Base-by-base conservation (phyloP, 2,329 filamentous ascomycete species). In the Fusarium euwallaceae region DNA sequence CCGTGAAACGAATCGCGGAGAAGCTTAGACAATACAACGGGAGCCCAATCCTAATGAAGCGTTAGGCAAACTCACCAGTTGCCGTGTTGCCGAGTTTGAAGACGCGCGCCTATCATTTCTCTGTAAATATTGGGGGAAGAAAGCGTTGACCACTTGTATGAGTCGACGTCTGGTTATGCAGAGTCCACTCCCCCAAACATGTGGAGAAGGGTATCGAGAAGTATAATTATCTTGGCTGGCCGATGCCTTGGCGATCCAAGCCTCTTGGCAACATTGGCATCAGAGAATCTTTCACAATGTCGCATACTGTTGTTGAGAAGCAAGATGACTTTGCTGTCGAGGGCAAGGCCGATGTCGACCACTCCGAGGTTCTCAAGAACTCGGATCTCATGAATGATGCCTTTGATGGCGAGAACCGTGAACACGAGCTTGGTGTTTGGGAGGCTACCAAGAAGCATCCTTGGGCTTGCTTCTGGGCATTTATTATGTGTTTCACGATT, bases 401-500 rank as follows among this genome's bases (percentile, higher is more conserved):
- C 48, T 65, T 76, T 34, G 69, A 74, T 29, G 73, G 64, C 9
- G 85, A 87, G 79, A 84, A 83, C 64, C 78, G 75, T 29, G 85
- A 87, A 77, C 83, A 86, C 72, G 72, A 83, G 32, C 79, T 82
- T 80, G 79, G 81, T 3, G 73, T 83, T 2, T 83, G 83, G 82
- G 75, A 77, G 48, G 82, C 83, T 0, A 78, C 78, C 29, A 82
- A 83, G 76, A 75, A 60, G 2, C 82, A 86, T 43, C 85, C 85
- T 6, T 83, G 81, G 82, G 85, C 85, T 51, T 83, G 82, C 34
- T 79, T 85, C 20, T 87, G 85, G 85, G 85, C 84, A 0, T 86
- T 86, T 61, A 79, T 80, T 70, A 86, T 86, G 84, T 87, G 82
- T 69, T 87, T 84, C 69, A 86, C 85, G 10, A 87, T 87, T 78